These are phyloP conservation scores for Tetradesmus lagerheimii DNA, from an alignment of 139 green algal genomes.

Conservation along the genomic window DNA sequence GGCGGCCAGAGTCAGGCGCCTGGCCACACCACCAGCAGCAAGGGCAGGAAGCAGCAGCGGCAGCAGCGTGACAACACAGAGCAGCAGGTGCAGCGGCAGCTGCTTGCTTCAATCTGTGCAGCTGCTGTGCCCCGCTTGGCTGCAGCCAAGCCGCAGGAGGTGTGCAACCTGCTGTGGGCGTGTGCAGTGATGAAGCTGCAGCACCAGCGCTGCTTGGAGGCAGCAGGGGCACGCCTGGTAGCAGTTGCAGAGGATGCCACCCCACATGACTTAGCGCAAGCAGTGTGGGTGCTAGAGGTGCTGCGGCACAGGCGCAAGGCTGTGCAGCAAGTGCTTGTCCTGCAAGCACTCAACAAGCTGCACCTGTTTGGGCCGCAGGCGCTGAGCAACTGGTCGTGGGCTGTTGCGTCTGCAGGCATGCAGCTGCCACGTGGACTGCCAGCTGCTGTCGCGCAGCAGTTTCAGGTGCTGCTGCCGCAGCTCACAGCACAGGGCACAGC, in stretches of 20 bases:
- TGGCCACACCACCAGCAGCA: not conserved
- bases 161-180: conserved; percentile 50
- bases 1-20: not conserved
- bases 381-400: conserved; percentile 44
- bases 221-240: not conserved
- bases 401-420: not conserved
- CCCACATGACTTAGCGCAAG: conserved; percentile 31
- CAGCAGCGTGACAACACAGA: not conserved
- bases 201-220: not conserved
- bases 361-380: conserved; percentile 30
- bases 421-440: not conserved
- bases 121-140: not conserved
- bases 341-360: conserved; percentile 4
- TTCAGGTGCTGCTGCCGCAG: conserved; percentile 32
- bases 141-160: conserved; percentile 27
- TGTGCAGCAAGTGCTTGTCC: not conserved
- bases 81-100: conserved; percentile 9
- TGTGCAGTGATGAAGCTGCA: conserved; percentile 18
- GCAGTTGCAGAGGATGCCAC: not conserved
- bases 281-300: conserved; percentile 20
- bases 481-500: conserved; percentile 35
- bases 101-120: not conserved
- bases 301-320: not conserved
- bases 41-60: not conserved
- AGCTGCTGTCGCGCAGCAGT: conserved; percentile 30